Base-by-base conservation (phyloP, 257 asterid genomes). In the Vinca minor region DNA sequence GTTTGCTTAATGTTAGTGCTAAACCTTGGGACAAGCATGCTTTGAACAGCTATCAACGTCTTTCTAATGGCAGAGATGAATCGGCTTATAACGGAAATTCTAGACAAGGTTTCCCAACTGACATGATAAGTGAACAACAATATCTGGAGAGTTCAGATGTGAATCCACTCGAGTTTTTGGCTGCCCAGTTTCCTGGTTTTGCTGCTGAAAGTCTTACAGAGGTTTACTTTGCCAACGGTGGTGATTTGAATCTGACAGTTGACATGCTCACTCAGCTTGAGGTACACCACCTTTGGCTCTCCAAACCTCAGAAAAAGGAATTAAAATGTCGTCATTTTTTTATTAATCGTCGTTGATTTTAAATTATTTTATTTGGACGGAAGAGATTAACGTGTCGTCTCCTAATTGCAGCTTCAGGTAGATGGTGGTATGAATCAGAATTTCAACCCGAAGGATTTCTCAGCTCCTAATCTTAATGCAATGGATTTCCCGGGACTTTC, bases 401-500 rank as follows among this genome's bases (percentile, higher is more conserved):
- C 53, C 56, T 47, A 46, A 35, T 66, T 77, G 78, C 83, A 87
- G 91, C 92, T 81, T 72, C 96, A 83, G 76, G 85, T 79, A 50
- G 94, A 84, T 71, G 82, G 77, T 74, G 91, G 91, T 63, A 68
- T 87, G 69, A 83, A 77, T 47, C 92, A 78, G 73, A 82, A 77
- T 64, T 64, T 73, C 52, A 78, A 70, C 69, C 78, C 96, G 26
- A 83, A 78, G 75, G 78, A 88, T 70, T 66, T 80, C 66, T 78
- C 95, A 47, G 65, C 85, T 78, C 95, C 96, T 52, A 89, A 80
- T 67, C 95, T 84, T 32, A 82, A 61, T 67, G 75, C 83, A 23
- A 71, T 84, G 86, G 96, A 87, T 80, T 89, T 93, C 68, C 99
- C 99, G 17, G 96, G 96, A 44, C 95, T 87, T 56, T 79, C 93